A percentile compares a stretch with the other conserved stretches of the same genome.
Conservation (phyloP, 176 grass and related monocot species). For the Chrysopogon serrulatus region DNA sequence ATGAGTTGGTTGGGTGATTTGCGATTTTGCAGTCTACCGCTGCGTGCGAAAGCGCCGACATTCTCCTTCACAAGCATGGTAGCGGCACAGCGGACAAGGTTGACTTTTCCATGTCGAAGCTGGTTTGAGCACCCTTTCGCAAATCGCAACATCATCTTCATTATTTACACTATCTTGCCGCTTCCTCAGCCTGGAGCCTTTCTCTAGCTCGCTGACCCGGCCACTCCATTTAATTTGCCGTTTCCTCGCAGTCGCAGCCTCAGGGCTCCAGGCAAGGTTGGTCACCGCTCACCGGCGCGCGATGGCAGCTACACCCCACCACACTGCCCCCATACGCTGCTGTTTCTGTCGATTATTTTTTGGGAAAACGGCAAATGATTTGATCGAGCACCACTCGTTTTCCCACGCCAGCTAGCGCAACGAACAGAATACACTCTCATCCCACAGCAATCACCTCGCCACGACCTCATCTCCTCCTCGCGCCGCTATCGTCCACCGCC, state of each 20-base stretch:
- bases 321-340: neutral
- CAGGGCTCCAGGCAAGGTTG: neutral
- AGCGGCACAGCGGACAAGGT: neutral
- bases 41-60: neutral
- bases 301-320: too few relatives aligned
- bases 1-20: neutral
- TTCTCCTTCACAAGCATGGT: neutral
- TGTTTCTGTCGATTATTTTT: neutral
- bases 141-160: neutral
- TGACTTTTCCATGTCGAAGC: neutral
- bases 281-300: neutral
- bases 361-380: neutral
- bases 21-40: neutral
- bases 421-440: neutral
- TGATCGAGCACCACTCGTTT: neutral
- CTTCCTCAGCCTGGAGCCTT: neutral
- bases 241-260: conserved; percentile 2
- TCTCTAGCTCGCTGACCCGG: neutral
- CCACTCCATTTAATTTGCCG: neutral
- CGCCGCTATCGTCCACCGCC: neutral
- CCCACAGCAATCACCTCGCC: too few relatives aligned
- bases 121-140: too few relatives aligned
- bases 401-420: neutral
- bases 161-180: neutral
- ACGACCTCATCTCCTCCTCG: neutral